A percentile compares a stretch with the other conserved stretches of the same genome.
Evolutionary conservation across 345 rosid species (phyloP).

Genomic region (Ceriops tagal): DNA sequence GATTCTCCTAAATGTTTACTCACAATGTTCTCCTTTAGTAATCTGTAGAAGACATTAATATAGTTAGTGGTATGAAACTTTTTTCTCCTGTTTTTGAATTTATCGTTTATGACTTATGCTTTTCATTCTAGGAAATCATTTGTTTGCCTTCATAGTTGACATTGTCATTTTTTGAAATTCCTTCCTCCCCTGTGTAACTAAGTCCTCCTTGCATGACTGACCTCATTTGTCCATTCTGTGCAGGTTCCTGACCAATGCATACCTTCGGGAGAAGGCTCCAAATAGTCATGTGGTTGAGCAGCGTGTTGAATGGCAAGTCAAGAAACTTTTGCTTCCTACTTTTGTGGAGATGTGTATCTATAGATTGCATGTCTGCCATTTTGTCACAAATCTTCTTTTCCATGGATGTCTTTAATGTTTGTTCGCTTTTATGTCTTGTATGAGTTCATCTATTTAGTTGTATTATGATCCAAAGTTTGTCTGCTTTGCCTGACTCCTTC

Average conservation of each 20-base stretch:
- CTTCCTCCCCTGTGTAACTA: not conserved
- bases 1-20: too few species aligned
- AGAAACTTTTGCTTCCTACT: conserved; percentile 15
- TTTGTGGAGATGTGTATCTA: conserved; percentile 7
- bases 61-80: too few species aligned
- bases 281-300: conserved; percentile 98
- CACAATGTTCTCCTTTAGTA: too few species aligned
- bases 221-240: conserved; percentile 15
- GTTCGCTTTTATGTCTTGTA: not conserved
- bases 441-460: not conserved
- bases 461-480: not conserved
- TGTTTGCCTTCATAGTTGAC: not conserved
- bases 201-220: not conserved
- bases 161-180: not conserved
- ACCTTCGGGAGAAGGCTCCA: conserved; percentile 94
- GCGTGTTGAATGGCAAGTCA: conserved; percentile 88
- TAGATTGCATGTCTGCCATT: not conserved
- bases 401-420: not conserved
- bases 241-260: conserved; percentile 90
- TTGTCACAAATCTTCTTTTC: too few species aligned
- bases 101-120: not conserved
- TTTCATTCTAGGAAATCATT: not conserved
- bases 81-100: not conserved
- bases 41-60: too few species aligned
- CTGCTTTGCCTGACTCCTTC: not conserved